phyloP scores from a whole-genome alignment of 257 asterid genomes.

The Ehretia macrophylla region DNA sequence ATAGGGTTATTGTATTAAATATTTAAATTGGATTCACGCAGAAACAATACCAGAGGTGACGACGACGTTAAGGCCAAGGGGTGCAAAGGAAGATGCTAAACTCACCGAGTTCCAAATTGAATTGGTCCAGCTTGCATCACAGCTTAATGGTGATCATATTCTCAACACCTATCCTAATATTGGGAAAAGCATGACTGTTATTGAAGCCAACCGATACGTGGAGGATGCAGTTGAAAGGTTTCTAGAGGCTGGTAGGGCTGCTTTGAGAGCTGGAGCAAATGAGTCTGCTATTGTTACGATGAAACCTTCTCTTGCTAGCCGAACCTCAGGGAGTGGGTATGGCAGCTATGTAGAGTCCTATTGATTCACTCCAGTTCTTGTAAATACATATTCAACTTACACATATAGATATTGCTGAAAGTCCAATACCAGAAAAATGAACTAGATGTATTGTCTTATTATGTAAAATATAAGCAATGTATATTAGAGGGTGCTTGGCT shows the following conservation, averaged over 20 bases:
- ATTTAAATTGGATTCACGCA: slow-evolving; percentile 17
- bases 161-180: slow-evolving; percentile 74
- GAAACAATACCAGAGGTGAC: slow-evolving; percentile 67
- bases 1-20: background rate
- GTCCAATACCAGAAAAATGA: background rate
- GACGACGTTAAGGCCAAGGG: slow-evolving; percentile 49
- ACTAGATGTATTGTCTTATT: background rate
- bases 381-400: slow-evolving; percentile 1
- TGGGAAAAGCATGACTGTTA: slow-evolving; percentile 66
- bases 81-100: slow-evolving; percentile 65
- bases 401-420: slow-evolving; percentile 4
- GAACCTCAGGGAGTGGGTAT: slow-evolving; percentile 31
- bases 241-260: slow-evolving; percentile 87
- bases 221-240: slow-evolving; percentile 86
- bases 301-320: slow-evolving; percentile 78
- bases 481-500: background rate
- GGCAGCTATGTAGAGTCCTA: slow-evolving; percentile 23
- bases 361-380: slow-evolving; percentile 22
- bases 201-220: slow-evolving; percentile 57
- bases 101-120: slow-evolving; percentile 83
- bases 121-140: slow-evolving; percentile 93
- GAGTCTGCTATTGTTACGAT: slow-evolving; percentile 80
- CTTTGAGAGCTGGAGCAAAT: slow-evolving; percentile 88
- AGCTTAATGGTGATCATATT: slow-evolving; percentile 80
- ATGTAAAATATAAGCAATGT: too few species aligned